Evolutionary conservation across 768 basidiomycete species (phyloP).

Genomic region (Tephrocybe sp.): DNA sequence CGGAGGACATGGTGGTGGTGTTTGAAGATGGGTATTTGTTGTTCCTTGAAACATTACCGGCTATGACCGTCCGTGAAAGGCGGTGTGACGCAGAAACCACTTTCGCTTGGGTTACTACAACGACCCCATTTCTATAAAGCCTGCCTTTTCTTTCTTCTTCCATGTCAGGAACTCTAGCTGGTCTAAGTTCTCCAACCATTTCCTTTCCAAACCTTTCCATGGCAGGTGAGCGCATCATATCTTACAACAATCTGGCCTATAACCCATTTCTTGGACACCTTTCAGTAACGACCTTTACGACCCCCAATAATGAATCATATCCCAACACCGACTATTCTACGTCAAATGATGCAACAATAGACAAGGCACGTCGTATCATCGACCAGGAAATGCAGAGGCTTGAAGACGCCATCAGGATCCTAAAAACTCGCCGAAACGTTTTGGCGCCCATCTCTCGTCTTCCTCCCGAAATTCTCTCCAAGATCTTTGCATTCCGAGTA

Average conservation of each 20-base stretch:
- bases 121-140: slow-evolving; percentile 12
- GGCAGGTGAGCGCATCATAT: slow-evolving; percentile 14
- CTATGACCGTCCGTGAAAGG: not conserved
- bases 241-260: not conserved
- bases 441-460: slow-evolving; percentile 35
- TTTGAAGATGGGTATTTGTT: not conserved
- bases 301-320: slow-evolving; percentile 15
- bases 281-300: slow-evolving; percentile 18
- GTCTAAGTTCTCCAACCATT: slow-evolving; percentile 24
- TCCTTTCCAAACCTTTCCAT: slow-evolving; percentile 13
- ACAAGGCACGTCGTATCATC: slow-evolving; percentile 28
- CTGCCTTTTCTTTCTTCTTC: not conserved
- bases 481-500: slow-evolving; percentile 32
- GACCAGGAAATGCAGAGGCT: slow-evolving; percentile 35
- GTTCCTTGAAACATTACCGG: slow-evolving; percentile 11
- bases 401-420: slow-evolving; percentile 29
- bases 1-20: slow-evolving; percentile 36
- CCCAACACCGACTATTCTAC: slow-evolving; percentile 11
- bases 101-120: slow-evolving; percentile 10
- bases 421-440: slow-evolving; percentile 35
- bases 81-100: slow-evolving; percentile 1
- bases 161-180: slow-evolving; percentile 28
- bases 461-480: slow-evolving; percentile 41
- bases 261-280: not conserved
- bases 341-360: slow-evolving; percentile 12